Base-by-base conservation (phyloP, 2,329 filamentous ascomycete species). In the Sarocladium strictum region DNA sequence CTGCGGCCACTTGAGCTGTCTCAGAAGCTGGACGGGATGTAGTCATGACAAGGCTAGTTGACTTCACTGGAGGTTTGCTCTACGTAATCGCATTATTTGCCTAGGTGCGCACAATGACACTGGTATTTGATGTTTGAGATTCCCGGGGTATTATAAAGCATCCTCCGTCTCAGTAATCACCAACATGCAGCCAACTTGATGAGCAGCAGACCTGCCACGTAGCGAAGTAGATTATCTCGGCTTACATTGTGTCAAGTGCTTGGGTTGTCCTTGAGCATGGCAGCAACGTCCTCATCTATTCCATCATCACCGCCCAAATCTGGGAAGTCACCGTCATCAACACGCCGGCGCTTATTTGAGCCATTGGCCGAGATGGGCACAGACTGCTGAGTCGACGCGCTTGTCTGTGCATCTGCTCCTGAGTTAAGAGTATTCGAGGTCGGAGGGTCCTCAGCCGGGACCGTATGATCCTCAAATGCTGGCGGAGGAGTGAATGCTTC, bases 241-340 rank as follows among this genome's bases (percentile, higher is more conserved):
- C 45, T 4, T 15, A 10, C 17, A 12, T 24, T 15, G 15, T 27
- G 26, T 49, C 19, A 19, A 15, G 14, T 35, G 10, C 7, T 19
- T 19, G 50, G 54, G 3, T 19, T 32, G 2, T 77, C 75, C 58
- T 73, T 72, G 40, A 84, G 69, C 70, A 81, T 79, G 60, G 79
- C 78, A 24, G 75, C 74, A 32, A 83, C 79, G 47, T 83, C 79
- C 0, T 76, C 72, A 58, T 83, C 80, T 51, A 83, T 80, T 1
- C 73, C 79, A 58, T 80, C 77, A 55, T 80, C 77, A 19, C 66
- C 74, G 9, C 73, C 77, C n/a, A 83, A 67, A 53, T 81, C 75
- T 3, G 78, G 78, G 55, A 83, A 76, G 33, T 80, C 79, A 12
- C 73, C 73, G n/a, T 73, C 67, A 33, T 81, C 79, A 5, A 84